phyloP scores from a whole-genome alignment of 768 basidiomycete species.

The Russula lepida region DNA sequence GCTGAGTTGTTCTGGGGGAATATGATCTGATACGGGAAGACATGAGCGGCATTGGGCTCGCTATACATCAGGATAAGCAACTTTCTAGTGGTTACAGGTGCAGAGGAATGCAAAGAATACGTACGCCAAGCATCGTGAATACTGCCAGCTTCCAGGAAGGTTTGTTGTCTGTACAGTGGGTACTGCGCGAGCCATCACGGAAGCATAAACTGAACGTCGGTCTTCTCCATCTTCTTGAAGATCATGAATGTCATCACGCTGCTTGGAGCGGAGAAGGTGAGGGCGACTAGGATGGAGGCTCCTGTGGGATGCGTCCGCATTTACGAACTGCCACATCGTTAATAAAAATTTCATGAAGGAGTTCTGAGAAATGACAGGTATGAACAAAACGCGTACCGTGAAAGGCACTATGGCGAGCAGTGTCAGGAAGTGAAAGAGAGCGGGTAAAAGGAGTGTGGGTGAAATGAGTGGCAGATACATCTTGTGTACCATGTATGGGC shows the following conservation, averaged over 20 bases:
- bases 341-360: too few relatives aligned
- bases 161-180: conserved; percentile 46
- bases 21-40: conserved; percentile 55
- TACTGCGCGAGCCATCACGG: conserved; percentile 48
- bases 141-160: conserved; percentile 58
- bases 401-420: neutral
- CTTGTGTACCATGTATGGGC: conserved; percentile 6
- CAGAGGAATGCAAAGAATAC: conserved; percentile 18
- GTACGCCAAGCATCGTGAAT: conserved; percentile 60
- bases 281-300: neutral
- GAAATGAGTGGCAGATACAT: neutral
- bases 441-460: neutral
- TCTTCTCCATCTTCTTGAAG: too few relatives aligned
- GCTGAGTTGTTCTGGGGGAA: conserved; percentile 56
- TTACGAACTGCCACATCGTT: neutral
- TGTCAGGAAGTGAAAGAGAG: neutral
- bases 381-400: neutral
- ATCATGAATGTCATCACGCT: too few relatives aligned
- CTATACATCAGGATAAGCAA: conserved; percentile 28
- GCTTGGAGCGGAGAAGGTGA: too few relatives aligned
- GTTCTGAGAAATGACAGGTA: neutral
- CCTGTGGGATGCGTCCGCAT: neutral
- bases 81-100: too few relatives aligned
- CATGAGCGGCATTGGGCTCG: conserved; percentile 36
- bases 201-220: conserved; percentile 41